Base-by-base conservation (phyloP, 768 basidiomycete genomes). In the Mycena vitilis region DNA sequence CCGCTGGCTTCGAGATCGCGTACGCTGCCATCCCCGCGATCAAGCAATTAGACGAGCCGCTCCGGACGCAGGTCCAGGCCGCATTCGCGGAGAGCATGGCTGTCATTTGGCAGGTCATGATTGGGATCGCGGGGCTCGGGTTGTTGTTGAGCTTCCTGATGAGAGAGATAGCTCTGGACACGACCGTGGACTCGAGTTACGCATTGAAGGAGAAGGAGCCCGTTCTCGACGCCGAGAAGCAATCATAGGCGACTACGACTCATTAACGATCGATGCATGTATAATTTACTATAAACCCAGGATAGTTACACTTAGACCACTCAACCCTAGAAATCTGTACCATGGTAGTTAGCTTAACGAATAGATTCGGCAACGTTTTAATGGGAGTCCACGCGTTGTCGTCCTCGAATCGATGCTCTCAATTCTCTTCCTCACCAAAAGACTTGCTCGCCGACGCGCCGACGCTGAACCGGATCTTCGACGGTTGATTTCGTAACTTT, bases 31-130 rank as follows among this genome's bases (percentile, higher is more conserved):
- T 73, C 57, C 74, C 73, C 23, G 63, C 52, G 3, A 73, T 78
- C 18, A 70, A 69, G 23, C 66, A 59, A 11, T 60, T 78, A 11
- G 63, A 68, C 22, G 74, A 72, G 5, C 67, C 73, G 6, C 63
- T 82, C 15, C 61, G 70, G 44, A 62, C 53, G 0, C 70, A 82
- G 64, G 83, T 87, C 0, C 78, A 80, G 18, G 77, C 58, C 6
- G 85, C 84, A 23, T 87, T 87, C 65, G 79, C 82, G 0, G 75
- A 71, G 1, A 81, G 81, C 57, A 71, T 88, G 59, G 42, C 60
- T 0, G 73, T 77, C 0, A 63, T 86, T n/a, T 88, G 86, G 87
- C 72, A 78, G 42, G 78, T 81, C 5, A 76, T 85, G 78, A 69
- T 79, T 23, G 85, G 80, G 2, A 75, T 88, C 16, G 65, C 73